These are phyloP conservation scores for Arthrinium puccinioides DNA, from an alignment of 2,329 filamentous ascomycete species.

Conservation along the genomic window DNA sequence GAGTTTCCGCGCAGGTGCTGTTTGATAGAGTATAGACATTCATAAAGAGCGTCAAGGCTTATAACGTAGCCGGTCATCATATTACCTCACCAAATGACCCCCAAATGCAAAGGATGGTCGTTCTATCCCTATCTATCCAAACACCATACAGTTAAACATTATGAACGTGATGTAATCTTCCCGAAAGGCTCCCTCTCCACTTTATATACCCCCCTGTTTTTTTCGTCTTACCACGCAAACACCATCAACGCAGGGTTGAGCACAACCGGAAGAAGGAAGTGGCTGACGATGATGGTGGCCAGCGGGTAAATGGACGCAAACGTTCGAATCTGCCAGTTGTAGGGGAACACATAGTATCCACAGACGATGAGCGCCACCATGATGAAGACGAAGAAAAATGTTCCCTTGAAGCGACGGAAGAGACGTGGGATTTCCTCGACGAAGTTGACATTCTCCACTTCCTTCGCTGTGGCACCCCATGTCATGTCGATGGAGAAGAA, in stretches of 20 bases:
- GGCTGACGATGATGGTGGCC: conserved; percentile 39
- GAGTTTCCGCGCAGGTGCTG: too few species aligned
- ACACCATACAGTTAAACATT: neutral
- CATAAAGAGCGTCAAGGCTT: too few species aligned
- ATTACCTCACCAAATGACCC: too few species aligned
- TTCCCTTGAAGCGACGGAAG: conserved; percentile 23
- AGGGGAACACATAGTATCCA: conserved; percentile 20
- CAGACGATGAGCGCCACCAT: conserved; percentile 21
- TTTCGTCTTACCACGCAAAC: conserved; percentile 45
- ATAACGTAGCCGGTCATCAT: too few species aligned
- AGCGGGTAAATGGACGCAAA: conserved; percentile 56
- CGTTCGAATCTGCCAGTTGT: conserved; percentile 44
- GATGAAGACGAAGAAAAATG: conserved; percentile 19
- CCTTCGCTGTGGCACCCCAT: conserved; percentile 26
- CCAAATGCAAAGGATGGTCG: too few species aligned
- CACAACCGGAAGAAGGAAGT: conserved; percentile 51
- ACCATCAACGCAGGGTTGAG: conserved; percentile 59
- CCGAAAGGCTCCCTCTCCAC: neutral
- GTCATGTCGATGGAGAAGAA: conserved; percentile 35
- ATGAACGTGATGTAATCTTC: neutral
- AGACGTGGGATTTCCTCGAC: conserved; percentile 23
- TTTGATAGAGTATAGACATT: too few species aligned
- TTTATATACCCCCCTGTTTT: neutral
- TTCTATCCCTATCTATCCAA: too few species aligned
- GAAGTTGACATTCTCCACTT: conserved; percentile 25